Percentiles rank a stretch among this genome's conserved stretches.
Conservation (phyloP, 331 rosid genomes). For the Quercus lobata region DNA sequence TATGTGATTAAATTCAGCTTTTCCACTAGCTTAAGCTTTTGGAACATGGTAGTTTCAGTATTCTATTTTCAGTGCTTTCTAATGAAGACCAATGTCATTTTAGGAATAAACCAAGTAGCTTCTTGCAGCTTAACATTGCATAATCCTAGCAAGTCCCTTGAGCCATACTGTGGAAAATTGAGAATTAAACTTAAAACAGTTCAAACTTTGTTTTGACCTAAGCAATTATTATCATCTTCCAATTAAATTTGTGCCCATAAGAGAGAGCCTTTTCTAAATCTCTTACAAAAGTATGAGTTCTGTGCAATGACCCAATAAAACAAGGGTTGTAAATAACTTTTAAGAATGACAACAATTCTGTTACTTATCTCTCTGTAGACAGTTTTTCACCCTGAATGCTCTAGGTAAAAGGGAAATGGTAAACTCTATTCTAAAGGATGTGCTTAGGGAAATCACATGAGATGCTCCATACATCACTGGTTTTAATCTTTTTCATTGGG, state of each 20-base stretch:
- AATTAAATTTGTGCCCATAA: background rate
- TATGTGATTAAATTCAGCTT: too few relatives aligned
- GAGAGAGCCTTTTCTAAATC: background rate
- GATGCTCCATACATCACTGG: background rate
- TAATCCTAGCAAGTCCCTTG: background rate
- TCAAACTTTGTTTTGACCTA: too few relatives aligned
- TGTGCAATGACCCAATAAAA: background rate
- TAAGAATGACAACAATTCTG: background rate
- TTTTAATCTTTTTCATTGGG: background rate
- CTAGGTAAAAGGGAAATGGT: background rate
- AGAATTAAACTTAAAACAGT: too few relatives aligned
- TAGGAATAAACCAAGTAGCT: background rate
- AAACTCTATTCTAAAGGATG: background rate
- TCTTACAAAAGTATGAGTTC: background rate
- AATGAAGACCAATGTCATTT: background rate
- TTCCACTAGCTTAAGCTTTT: too few relatives aligned
- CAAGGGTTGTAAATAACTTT: background rate
- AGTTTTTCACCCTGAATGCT: too few relatives aligned
- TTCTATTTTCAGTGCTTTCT: background rate
- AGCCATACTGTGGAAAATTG: too few relatives aligned
- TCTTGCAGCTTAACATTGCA: background rate
- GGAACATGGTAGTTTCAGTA: too few relatives aligned
- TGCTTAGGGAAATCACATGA: too few relatives aligned
- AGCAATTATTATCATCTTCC: too few relatives aligned
- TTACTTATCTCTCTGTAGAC: too few relatives aligned